Base-by-base conservation (phyloP, 192 early-diverging fungal genomes). In the Phycomyces nitens region DNA sequence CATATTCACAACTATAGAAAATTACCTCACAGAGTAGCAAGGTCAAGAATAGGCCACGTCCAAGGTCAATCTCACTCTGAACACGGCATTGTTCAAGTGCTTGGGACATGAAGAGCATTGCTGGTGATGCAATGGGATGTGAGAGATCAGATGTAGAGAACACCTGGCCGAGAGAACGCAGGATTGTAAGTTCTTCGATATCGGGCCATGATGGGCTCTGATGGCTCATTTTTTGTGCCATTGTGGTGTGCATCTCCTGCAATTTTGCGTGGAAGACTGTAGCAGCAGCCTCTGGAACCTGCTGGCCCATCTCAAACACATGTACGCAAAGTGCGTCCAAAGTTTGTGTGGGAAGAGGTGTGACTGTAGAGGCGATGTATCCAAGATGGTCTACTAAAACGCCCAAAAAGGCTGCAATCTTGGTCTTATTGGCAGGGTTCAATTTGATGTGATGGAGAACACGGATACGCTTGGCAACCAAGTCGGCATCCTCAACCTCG, bases 71-170 rank as follows among this genome's bases (percentile, higher is more conserved):
- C 59, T 84, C 65, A 16, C 72, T 81, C 5, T 53, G 56, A 24
- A 89, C 77, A 43, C 80, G 80, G 58, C 82, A 78, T 73, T 92
- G 88, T 26, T 77, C 64, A 3, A 99, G 76, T 62, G 84, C 92
- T 73, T 94, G 87, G 42, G 79, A 76, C 72, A 96, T 87, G n/a
- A 91, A 74, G 2, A 95, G 64, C 54, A 89, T 78, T 40, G 92
- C 83, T 12, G 95, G 96, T 2, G 95, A 97, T 6, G 91, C 79
- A 5, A 97, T 85, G 6, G 86, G 71, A 70, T 99, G 94, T 61
- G 85, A 82, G 41, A 89, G 86, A 85, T 99, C 97, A 0, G 95
- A 95, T n/a, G 92, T 86, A 2, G 97, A 94, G 73, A 93, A 97
- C 9, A 97, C 75, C 34, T 86, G 81, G 0, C 81, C 84, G 52